Percentiles rank a stretch among this genome's conserved stretches.
Conservation (phyloP, 2,329 filamentous ascomycete species). For the Camillea tinctor region DNA sequence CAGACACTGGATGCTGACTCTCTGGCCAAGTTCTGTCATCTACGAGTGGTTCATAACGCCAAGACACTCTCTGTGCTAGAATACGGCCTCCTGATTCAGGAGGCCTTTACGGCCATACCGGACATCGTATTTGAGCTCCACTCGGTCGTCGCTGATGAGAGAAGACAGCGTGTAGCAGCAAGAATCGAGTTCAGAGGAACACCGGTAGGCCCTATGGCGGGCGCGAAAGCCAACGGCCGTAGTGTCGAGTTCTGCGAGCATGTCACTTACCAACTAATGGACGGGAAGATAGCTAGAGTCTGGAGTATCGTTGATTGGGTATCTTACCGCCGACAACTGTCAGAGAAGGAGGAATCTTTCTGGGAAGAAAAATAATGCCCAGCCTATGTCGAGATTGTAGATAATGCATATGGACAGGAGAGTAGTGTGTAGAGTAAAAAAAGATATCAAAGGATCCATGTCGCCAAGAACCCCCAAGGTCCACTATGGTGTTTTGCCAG, state of each 20-base stretch:
- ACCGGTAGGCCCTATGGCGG: constrained; percentile 27
- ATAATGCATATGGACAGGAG: neutral
- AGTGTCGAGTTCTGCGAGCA: constrained; percentile 33
- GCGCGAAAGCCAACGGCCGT: constrained; percentile 29
- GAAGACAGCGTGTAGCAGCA: constrained; percentile 32
- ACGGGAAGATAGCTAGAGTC: constrained; percentile 33
- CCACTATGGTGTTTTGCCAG: neutral
- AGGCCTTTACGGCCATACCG: constrained; percentile 27
- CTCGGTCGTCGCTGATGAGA: constrained; percentile 32
- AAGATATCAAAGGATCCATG: neutral
- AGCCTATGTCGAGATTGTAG: neutral
- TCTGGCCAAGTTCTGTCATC: constrained; percentile 29
- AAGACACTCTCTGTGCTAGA: constrained; percentile 18
- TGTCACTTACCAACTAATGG: constrained; percentile 35
- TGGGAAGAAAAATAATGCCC: neutral
- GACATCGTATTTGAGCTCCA: constrained; percentile 28
- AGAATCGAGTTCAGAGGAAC: constrained; percentile 32
- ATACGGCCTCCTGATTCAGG: constrained; percentile 32
- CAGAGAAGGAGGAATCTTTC: neutral
- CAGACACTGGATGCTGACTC: constrained; percentile 21
- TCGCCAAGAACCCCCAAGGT: neutral
- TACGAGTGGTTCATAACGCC: constrained; percentile 31
- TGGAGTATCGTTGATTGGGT: constrained; percentile 35
- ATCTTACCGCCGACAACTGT: constrained; percentile 23
- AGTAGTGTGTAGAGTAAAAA: neutral